Base-by-base conservation (phyloP, 2,329 filamentous ascomycete genomes). In the Trichoderma simmonsii region DNA sequence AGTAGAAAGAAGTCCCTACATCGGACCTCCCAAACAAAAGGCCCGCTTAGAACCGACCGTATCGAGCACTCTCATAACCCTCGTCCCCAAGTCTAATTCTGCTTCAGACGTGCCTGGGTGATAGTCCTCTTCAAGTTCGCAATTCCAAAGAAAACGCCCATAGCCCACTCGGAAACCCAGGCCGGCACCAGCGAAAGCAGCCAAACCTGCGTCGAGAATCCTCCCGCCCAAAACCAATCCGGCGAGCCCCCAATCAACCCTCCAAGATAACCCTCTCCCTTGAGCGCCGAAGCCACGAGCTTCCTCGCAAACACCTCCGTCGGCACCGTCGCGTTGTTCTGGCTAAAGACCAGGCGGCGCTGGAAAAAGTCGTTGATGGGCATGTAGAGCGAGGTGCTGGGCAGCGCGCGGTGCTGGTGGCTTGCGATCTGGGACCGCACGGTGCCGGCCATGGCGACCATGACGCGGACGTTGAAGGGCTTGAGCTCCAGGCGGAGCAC, bases 381-480 rank as follows among this genome's bases (percentile, higher is more conserved):
- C 78, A 76, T 73, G 78, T 89, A 89, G 24, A 86, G 80, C 59
- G 86, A 88, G 60, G 77, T 78, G 12, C 78, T 72, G 0, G 86
- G 86, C 64, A 89, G 80, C 3, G 74, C 72, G 71, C 84, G 82
- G 73, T 83, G 79, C 1, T 77, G 76, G 54, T 82, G 82, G 74
- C 77, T 79, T 6, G 85, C 84, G 67, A 86, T 87, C 78, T 87
- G 85, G 75, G 84, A 86, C 56, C 80, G 79, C 14, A 89, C 86
- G 2, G 86, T 87, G 28, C 87, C 87, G 0, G 86, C 85, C 81
- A 88, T 84, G 76, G 85, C 85, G 21, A 88, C 83, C 83, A 88
- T 88, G 78, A 89, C 87, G 74, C 87, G 85, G 11, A 89, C 86
- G 75, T 82, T 82, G 60, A 88, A 85, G 1, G 86, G 87, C 59